A percentile compares a stretch with the other conserved stretches of the same genome.
Evolutionary conservation across 768 basidiomycete species (phyloP).

Genomic region (Mycena floridula): DNA sequence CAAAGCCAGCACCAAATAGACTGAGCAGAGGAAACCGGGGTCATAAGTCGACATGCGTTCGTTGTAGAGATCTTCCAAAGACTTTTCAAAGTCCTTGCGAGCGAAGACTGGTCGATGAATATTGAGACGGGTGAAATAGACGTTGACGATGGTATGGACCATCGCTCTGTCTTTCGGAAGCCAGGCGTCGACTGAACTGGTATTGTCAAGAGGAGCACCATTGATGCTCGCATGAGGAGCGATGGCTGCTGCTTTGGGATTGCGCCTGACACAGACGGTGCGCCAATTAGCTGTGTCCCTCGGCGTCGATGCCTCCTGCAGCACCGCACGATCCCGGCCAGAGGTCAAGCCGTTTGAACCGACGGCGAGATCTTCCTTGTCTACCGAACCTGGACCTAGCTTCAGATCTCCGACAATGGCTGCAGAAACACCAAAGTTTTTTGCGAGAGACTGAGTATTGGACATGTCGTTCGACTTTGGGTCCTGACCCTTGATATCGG

Average conservation of each 20-base stretch:
- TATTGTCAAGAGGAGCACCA: constrained; percentile 4
- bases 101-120: constrained; percentile 73
- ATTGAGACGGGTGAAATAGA: constrained; percentile 76
- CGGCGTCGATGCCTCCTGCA: constrained; percentile 45
- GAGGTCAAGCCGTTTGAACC: constrained; percentile 67
- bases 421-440: constrained; percentile 72
- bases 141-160: constrained; percentile 54
- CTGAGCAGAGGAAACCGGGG: constrained; percentile 72
- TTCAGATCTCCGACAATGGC: constrained; percentile 63
- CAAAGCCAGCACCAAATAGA: constrained; percentile 73
- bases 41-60: constrained; percentile 46
- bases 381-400: constrained; percentile 38
- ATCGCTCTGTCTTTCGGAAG: constrained; percentile 73
- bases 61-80: constrained; percentile 62
- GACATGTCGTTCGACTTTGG: constrained; percentile 79
- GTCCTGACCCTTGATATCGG: constrained; percentile 63
- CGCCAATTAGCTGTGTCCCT: constrained; percentile 62
- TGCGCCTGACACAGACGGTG: constrained; percentile 42
- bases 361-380: constrained; percentile 73
- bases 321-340: constrained; percentile 56
- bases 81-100: constrained; percentile 60
- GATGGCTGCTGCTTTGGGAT: constrained; percentile 30
- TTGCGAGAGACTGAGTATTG: constrained; percentile 67
- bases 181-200: constrained; percentile 46
- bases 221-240: constrained; percentile 1